Conservation (phyloP, 2,329 filamentous ascomycete genomes). For the Coniochaeta prunicola region DNA sequence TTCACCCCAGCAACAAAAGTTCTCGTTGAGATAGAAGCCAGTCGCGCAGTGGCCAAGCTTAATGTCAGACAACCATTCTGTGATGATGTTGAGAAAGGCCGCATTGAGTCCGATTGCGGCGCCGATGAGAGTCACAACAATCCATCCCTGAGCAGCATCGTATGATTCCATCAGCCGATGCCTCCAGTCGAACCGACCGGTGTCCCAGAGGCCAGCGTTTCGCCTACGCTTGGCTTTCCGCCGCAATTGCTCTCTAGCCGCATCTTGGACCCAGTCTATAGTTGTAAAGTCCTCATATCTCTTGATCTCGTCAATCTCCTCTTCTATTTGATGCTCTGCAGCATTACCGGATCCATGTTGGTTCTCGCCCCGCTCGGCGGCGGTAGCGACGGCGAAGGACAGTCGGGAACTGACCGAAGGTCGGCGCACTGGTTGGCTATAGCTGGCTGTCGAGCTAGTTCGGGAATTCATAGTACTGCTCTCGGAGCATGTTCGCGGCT, state of each 20-base stretch:
- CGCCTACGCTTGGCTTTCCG: constrained; percentile 69
- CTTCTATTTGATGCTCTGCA: constrained; percentile 68
- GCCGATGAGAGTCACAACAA: constrained; percentile 90
- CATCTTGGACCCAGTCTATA: constrained; percentile 98
- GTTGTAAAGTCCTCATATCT: constrained; percentile 99
- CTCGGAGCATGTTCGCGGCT: constrained; percentile 26
- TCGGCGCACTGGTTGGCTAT: constrained; percentile 27
- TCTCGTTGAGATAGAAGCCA: constrained; percentile 94
- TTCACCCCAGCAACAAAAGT: constrained; percentile 96
- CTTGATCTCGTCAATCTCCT: constrained; percentile 97
- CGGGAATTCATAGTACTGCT: constrained; percentile 38
- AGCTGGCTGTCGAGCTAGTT: constrained; percentile 38
- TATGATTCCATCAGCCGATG: constrained; percentile 79
- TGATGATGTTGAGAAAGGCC: constrained; percentile 87
- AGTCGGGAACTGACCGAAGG: constrained; percentile 58
- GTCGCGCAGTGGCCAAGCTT: constrained; percentile 95
- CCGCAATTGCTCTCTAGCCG: constrained; percentile 78
- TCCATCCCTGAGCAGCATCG: constrained; percentile 95
- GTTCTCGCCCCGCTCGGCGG: constrained; percentile 54
- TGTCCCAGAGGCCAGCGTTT: constrained; percentile 64
- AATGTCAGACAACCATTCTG: constrained; percentile 93
- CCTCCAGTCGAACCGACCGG: constrained; percentile 67
- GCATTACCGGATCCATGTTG: constrained; percentile 37
- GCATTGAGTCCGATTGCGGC: constrained; percentile 91
- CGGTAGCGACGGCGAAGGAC: constrained; percentile 56